Evolutionary conservation across 2,329 filamentous ascomycete species (phyloP), one percentile per base, ranked within the genome.

Genomic region (Calonectria crousiana): DNA sequence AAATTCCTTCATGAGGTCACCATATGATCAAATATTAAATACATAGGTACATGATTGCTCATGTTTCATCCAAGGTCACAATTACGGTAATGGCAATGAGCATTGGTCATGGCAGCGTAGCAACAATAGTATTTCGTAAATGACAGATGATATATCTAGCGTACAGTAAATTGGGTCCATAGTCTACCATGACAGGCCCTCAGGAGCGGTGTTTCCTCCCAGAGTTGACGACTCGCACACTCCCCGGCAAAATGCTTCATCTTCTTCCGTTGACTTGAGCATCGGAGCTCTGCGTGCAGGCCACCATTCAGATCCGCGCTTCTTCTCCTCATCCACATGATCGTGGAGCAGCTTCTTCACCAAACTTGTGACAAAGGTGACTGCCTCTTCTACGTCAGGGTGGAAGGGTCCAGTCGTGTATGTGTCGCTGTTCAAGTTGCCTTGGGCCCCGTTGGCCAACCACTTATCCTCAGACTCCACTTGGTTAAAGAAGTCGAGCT

Each of bases 391-490:
- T 81, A 89, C 87, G 51, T 86, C 84, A 0, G 91, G 90, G 80
- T 93, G 91, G 81, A 93, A 84, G 78, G 92, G 88, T 66, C 91
- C 91, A 77, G 90, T 92, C 77, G 91, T 84, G 75, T 92, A 93
- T 60, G 92, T 86, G 10, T 90, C 90, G 0, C 88, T 86, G 80
- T 91, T 89, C 75, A 93, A 85, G 81, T 93, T 93, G 80, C 85
- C 86, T 78, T 93, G 91, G 1, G 90, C 88, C 18, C 86, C 86
- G 75, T 87, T 85, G 84, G 91, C 92, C 16, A 93, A 88, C 5
- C 88, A 86, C 79, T 92, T 92, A 84, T 93, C 91, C 81, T 93
- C 91, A 5, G 86, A 85, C 89, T 92, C 90, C 80, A 93, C 88
- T 49, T 89, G 89, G 81, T 89, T 89, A 85, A 92, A 93, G 78